Conservation (phyloP, 192 early-diverging fungal species). For the Backusella morwellensis region DNA sequence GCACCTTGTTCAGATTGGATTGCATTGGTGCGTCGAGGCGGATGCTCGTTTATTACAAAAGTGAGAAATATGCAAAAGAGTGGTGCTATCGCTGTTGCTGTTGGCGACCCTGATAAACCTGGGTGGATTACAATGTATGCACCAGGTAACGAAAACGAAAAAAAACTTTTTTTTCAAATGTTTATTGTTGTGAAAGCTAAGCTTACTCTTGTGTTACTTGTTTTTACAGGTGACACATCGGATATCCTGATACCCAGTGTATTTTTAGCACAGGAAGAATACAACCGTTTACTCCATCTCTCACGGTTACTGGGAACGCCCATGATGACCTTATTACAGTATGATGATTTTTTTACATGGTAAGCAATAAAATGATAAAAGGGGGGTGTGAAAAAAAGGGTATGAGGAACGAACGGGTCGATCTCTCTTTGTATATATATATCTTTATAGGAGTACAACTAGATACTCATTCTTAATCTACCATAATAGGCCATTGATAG, state of each 20-base stretch:
- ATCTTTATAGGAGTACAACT: background rate
- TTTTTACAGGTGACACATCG: constrained; percentile 66
- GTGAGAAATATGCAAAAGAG: constrained; percentile 86
- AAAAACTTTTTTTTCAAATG: background rate
- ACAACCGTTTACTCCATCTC: constrained; percentile 52
- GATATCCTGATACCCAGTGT: constrained; percentile 87
- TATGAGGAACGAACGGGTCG: background rate
- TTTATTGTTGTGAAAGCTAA: background rate
- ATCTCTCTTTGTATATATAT: background rate
- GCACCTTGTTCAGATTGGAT: constrained; percentile 62
- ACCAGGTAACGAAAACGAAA: constrained; percentile 34
- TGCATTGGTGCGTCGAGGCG: constrained; percentile 85
- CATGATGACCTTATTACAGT: constrained; percentile 31
- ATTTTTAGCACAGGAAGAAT: constrained; percentile 75
- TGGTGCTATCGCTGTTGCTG: constrained; percentile 83
- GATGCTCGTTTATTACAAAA: constrained; percentile 88
- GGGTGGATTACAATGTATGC: constrained; percentile 89
- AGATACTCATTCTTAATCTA: background rate
- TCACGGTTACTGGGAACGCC: constrained; percentile 17
- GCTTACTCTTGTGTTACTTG: background rate
- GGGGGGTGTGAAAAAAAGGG: background rate
- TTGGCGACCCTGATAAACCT: constrained; percentile 77
- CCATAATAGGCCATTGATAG: constrained; percentile 61
- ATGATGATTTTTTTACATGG: constrained; percentile 40
- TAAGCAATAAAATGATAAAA: constrained; percentile 13